Percentiles rank a stretch among this genome's conserved stretches.
Conservation (phyloP, 75 land plant species). For the Pinus albicaulis region DNA sequence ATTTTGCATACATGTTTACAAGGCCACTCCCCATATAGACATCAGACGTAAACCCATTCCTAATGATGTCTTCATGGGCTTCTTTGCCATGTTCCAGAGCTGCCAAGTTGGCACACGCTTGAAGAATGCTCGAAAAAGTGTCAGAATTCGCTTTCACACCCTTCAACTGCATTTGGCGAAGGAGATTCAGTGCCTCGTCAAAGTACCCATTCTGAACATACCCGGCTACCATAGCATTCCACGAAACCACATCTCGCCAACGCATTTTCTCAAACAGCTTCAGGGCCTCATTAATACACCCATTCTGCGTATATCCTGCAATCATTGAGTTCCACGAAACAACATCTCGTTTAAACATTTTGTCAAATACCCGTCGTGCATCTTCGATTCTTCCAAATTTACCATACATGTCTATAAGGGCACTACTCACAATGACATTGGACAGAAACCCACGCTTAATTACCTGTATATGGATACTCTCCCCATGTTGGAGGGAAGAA, state of each 20-base stretch:
- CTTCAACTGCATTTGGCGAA: conserved; percentile 1
- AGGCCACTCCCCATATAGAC: neutral
- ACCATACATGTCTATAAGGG: conserved; percentile 42
- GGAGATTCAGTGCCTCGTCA: conserved; percentile 6
- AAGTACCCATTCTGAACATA: conserved; percentile 5
- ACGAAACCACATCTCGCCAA: conserved; percentile 22
- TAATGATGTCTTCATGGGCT: conserved; percentile 22
- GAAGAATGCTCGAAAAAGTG: conserved; percentile 18
- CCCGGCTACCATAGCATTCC: conserved; percentile 13
- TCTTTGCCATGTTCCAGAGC: conserved; percentile 25
- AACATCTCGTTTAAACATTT: conserved; percentile 24
- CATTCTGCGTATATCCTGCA: conserved; percentile 36
- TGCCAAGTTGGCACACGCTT: conserved; percentile 31
- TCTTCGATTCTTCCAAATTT: conserved; percentile 34
- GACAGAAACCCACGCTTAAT: neutral
- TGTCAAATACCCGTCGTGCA: conserved; percentile 35
- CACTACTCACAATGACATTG: conserved; percentile 32
- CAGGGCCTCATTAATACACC: neutral
- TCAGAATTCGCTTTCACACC: conserved; percentile 1
- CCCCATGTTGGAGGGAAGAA: neutral
- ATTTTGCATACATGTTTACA: conserved; percentile 8
- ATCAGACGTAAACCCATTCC: neutral
- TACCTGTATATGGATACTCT: too few relatives aligned
- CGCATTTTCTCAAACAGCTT: conserved; percentile 13
- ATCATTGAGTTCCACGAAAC: conserved; percentile 52